Percentiles rank a stretch among this genome's conserved stretches.
Conservation (phyloP, 352 stramenopile species). For the Globisporangium middletonii region DNA sequence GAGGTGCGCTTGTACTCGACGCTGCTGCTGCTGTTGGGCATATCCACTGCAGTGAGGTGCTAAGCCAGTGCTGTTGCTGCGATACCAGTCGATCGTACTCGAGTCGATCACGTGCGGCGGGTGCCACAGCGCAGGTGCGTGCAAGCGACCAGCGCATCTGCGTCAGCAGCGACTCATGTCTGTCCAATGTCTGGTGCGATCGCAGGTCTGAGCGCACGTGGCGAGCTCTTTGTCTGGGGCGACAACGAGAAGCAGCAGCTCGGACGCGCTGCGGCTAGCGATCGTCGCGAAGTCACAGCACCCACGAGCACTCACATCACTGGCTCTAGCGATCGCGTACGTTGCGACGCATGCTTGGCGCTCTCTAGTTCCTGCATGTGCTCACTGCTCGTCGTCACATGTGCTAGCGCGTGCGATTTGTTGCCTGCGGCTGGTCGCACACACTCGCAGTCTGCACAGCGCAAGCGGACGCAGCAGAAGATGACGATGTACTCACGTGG, state of each 20-base stretch:
- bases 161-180: neutral
- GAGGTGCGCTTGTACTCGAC: neutral
- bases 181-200: neutral
- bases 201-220: conserved; percentile 20
- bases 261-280: conserved; percentile 5
- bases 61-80: neutral
- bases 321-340: neutral
- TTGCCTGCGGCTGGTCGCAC: conserved; percentile 71
- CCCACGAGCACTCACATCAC: neutral
- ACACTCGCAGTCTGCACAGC: conserved; percentile 38
- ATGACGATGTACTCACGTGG: conserved; percentile 38
- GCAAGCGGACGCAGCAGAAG: neutral
- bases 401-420: conserved; percentile 20
- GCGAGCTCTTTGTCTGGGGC: conserved; percentile 63
- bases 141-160: neutral
- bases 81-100: conserved; percentile 13
- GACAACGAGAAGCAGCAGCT: conserved; percentile 56
- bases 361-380: neutral
- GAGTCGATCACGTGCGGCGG: conserved; percentile 46
- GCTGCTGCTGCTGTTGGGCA: neutral
- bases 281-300: neutral
- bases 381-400: neutral
- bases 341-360: neutral
- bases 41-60: neutral
- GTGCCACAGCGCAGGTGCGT: conserved; percentile 63